Evolutionary conservation across 495 filamentous ascomycete genomes (phyloP).

Genomic region (Penicillium herquei): DNA sequence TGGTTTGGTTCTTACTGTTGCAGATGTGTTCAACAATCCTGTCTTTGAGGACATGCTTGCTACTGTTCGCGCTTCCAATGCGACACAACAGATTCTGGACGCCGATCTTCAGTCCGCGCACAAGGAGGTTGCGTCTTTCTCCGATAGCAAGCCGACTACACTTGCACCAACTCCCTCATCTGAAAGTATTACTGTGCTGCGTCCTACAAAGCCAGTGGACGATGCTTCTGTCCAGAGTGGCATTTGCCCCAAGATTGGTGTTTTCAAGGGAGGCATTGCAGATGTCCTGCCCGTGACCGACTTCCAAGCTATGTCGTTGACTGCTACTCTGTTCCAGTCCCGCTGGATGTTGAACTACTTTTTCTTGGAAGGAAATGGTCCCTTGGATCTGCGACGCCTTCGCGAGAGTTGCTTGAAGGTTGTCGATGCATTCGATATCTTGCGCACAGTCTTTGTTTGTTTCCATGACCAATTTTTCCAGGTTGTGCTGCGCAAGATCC

Average conservation of each 20-base stretch:
- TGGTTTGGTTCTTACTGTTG: conserved; percentile 55
- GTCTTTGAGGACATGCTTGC: conserved; percentile 48
- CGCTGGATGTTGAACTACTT: conserved; percentile 59
- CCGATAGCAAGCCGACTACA: conserved; percentile 14
- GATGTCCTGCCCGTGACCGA: conserved; percentile 62
- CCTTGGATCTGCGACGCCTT: conserved; percentile 46
- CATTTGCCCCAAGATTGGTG: conserved; percentile 53
- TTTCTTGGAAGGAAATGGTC: conserved; percentile 50
- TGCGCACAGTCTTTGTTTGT: conserved; percentile 68
- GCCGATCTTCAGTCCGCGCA: conserved; percentile 20
- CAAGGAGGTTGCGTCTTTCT: conserved; percentile 18
- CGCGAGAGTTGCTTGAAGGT: conserved; percentile 44
- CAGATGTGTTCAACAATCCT: conserved; percentile 49
- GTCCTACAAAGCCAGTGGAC: conserved; percentile 38
- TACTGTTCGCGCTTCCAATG: conserved; percentile 27
- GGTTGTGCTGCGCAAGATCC: conserved; percentile 58
- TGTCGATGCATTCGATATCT: conserved; percentile 59
- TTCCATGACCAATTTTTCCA: conserved; percentile 55
- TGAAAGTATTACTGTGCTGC: conserved; percentile 45
- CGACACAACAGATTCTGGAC: conserved; percentile 25
- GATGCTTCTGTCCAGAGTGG: conserved; percentile 41
- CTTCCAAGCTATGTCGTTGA: conserved; percentile 63
- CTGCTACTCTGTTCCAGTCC: conserved; percentile 53
- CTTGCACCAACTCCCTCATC: conserved; percentile 27
- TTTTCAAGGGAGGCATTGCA: conserved; percentile 54